These are phyloP conservation scores for Exidia glandulosa DNA, from an alignment of 768 basidiomycete genomes.

Conservation along the genomic window DNA sequence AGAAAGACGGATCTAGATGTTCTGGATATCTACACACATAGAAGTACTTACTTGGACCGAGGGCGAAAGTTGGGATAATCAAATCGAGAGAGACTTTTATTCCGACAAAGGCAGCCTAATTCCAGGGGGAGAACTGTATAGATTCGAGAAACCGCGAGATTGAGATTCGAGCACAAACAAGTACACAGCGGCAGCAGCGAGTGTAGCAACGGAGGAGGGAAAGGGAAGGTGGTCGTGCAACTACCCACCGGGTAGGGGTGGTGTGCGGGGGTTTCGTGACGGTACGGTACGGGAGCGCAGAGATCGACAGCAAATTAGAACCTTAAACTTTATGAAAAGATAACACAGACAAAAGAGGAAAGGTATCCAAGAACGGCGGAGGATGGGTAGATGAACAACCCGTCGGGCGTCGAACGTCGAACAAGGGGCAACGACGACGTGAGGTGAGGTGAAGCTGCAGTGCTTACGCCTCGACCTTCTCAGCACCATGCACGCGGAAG, in stretches of 20 bases:
- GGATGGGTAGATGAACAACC: neutral
- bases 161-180: neutral
- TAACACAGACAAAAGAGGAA: no score
- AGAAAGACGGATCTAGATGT: no score
- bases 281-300: no score
- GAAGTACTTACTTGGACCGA: no score
- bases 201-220: neutral
- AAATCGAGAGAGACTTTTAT: neutral
- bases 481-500: slow-evolving; percentile 60
- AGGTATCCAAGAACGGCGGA: no score
- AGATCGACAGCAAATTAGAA: no score
- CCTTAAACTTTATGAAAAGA: no score
- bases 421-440: neutral
- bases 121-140: neutral
- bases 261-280: no score
- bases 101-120: neutral
- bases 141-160: neutral
- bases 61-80: no score
- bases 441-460: neutral
- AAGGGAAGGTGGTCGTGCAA: neutral
- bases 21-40: no score
- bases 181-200: no score
- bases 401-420: neutral
- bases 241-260: no score
- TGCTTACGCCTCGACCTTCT: neutral